Percentiles rank a stretch among this genome's conserved stretches.
These are phyloP conservation scores for Xylariaceae sp. DNA, from an alignment of 2,329 filamentous ascomycete genomes.

Conservation along the genomic window DNA sequence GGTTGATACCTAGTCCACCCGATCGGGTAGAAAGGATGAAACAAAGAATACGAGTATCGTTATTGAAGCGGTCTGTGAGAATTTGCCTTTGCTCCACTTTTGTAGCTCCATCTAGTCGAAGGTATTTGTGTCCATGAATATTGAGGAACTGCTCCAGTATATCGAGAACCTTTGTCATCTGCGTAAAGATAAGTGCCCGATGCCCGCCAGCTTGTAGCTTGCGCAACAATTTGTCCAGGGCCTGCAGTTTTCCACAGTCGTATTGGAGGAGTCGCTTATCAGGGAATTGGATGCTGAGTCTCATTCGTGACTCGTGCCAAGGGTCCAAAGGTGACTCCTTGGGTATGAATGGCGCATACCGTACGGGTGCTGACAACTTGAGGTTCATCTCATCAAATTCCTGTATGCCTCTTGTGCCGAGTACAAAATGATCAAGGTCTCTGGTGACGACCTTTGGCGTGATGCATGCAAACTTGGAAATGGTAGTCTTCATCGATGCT, in stretches of 20 bases:
- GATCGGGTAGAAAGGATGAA: constrained; percentile 96
- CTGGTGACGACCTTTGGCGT: constrained; percentile 84
- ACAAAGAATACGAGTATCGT: constrained; percentile 83
- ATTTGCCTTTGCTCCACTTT: constrained; percentile 95
- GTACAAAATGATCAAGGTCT: constrained; percentile 65
- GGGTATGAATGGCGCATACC: constrained; percentile 54
- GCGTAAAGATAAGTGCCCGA: constrained; percentile 94
- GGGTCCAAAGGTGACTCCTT: constrained; percentile 64
- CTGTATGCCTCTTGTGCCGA: constrained; percentile 58
- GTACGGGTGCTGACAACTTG: constrained; percentile 52
- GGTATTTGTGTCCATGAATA: constrained; percentile 94
- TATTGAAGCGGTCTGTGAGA: constrained; percentile 94
- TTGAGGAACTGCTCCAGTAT: constrained; percentile 97
- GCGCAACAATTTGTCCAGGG: constrained; percentile 79
- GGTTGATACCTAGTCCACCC: constrained; percentile 90
- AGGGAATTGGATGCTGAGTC: constrained; percentile 91
- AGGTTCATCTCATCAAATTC: constrained; percentile 55
- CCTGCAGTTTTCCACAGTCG: constrained; percentile 94
- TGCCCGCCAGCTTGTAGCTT: constrained; percentile 86
- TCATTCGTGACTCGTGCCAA: constrained; percentile 91
- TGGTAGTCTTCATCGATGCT: constrained; percentile 64
- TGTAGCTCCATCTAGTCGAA: constrained; percentile 92
- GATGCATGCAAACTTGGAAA: constrained; percentile 87
- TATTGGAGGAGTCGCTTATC: constrained; percentile 96
- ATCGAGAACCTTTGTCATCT: constrained; percentile 98